These are phyloP conservation scores for Chaetomium sp. DNA, from an alignment of 2,329 filamentous ascomycete species.

Conservation along the genomic window DNA sequence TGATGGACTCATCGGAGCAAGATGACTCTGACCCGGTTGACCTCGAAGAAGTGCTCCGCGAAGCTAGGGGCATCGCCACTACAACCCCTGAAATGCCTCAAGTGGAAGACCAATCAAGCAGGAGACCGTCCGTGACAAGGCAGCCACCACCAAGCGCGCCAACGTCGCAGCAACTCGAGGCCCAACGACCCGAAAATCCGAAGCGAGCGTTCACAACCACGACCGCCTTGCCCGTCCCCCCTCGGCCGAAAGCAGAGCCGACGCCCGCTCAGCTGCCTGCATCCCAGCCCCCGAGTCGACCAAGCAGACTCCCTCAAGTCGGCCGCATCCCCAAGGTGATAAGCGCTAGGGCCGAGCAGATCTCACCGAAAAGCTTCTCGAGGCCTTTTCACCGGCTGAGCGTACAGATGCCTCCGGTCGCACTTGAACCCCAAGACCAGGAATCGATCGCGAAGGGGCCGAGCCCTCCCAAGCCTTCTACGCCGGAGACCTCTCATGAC, in stretches of 20 bases:
- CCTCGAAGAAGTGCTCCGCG: constrained; percentile 53
- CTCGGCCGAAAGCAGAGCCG: constrained; percentile 1
- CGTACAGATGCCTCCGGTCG: constrained; percentile 43
- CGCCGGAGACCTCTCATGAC: constrained; percentile 45
- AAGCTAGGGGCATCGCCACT: constrained; percentile 47
- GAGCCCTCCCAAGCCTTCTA: constrained; percentile 47
- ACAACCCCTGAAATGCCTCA: constrained; percentile 25
- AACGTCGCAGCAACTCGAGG: neutral
- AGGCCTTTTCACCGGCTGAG: constrained; percentile 70
- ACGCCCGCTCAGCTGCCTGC: constrained; percentile 3
- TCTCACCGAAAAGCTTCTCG: constrained; percentile 80
- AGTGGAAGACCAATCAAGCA: constrained; percentile 15
- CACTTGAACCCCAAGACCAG: constrained; percentile 38
- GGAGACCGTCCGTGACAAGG: constrained; percentile 25
- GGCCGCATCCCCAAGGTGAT: constrained; percentile 85
- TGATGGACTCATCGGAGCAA: constrained; percentile 62
- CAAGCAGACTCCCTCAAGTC: constrained; percentile 74
- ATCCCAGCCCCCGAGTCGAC: constrained; percentile 40
- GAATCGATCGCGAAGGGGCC: constrained; percentile 54
- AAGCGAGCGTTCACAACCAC: constrained; percentile 20
- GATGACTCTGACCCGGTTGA: constrained; percentile 47
- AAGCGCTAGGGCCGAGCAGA: constrained; percentile 65
- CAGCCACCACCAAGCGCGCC: neutral
- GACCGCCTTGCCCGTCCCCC: constrained; percentile 4
- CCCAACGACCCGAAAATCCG: neutral